A percentile compares a stretch with the other conserved stretches of the same genome.
phyloP scores from a whole-genome alignment of 768 basidiomycete genomes.

The Tulasnella sp. region DNA sequence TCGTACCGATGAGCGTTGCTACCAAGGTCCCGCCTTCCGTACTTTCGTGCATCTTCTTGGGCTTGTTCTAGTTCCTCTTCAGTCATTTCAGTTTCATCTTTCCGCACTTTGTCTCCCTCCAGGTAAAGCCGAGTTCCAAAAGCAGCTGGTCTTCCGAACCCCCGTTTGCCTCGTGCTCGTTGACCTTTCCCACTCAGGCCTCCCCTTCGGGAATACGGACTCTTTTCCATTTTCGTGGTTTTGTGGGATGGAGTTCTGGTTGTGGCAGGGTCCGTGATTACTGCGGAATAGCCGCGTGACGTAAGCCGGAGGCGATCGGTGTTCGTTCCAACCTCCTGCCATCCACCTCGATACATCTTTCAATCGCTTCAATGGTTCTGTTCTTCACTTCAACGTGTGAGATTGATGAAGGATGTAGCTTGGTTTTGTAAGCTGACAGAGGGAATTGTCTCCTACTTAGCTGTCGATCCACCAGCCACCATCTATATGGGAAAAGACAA shows the following conservation, averaged over 20 bases:
- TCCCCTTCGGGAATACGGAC: not conserved
- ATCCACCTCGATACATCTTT: not conserved
- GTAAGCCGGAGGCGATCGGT: not conserved
- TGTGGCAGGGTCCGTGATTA: not conserved
- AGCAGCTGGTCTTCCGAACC: not conserved
- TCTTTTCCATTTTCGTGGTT: not conserved
- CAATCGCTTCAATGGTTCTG: not conserved
- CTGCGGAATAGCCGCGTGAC: not conserved
- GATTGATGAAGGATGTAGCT: not conserved
- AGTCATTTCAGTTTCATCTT: not conserved
- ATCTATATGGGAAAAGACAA: conserved; percentile 98
- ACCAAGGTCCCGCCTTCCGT: conserved; percentile 49
- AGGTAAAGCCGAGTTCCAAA: not conserved
- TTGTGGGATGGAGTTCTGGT: not conserved
- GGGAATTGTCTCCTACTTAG: conserved; percentile 33
- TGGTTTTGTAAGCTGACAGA: not conserved
- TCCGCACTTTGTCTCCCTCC: not conserved
- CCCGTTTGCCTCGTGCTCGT: not conserved
- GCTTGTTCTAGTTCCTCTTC: not conserved
- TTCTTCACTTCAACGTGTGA: not conserved
- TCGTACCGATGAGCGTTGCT: conserved; percentile 66
- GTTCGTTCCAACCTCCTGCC: not conserved
- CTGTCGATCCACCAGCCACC: conserved; percentile 51
- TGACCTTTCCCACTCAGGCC: not conserved
- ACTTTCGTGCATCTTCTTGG: conserved; percentile 35